Evolutionary conservation across 768 basidiomycete genomes (phyloP).

Genomic region (Mrakia hoshinonis): DNA sequence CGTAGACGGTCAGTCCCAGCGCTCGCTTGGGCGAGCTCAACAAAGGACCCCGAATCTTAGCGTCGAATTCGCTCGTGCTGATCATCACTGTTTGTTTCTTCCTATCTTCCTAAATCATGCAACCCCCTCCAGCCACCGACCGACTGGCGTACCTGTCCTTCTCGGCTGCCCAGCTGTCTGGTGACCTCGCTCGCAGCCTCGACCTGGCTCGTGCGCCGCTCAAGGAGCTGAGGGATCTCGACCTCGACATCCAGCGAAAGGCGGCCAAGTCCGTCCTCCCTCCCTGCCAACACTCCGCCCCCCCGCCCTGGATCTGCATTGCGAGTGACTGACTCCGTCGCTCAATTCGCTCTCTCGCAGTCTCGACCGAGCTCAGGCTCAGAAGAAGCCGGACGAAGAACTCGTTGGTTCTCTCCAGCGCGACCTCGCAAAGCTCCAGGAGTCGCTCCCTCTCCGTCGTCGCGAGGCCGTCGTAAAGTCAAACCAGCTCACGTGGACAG

Average conservation of each 20-base stretch:
- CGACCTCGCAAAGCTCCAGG: neutral
- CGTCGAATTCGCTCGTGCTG: neutral
- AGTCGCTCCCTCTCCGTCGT: neutral
- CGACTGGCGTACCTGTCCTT: slow-evolving; percentile 19
- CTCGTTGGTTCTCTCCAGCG: neutral
- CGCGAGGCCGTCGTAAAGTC: slow-evolving; percentile 7
- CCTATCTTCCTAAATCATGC: neutral
- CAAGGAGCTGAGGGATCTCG: slow-evolving; percentile 17
- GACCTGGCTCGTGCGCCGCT: slow-evolving; percentile 11
- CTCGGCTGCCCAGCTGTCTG: slow-evolving; percentile 5
- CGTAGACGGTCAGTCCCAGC: slow-evolving; percentile 8
- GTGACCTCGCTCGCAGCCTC: slow-evolving; percentile 7
- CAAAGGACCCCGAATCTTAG: neutral
- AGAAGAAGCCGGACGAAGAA: slow-evolving; percentile 15
- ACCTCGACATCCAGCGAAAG: slow-evolving; percentile 1
- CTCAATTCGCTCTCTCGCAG: neutral
- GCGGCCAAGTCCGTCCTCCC: neutral
- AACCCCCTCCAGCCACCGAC: neutral
- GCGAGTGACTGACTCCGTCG: neutral
- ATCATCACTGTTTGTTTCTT: neutral
- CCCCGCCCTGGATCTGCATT: neutral
- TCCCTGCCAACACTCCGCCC: too few species aligned
- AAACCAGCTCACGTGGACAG: slow-evolving; percentile 9
- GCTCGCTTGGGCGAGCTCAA: neutral
- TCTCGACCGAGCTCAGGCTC: neutral